phyloP scores from a whole-genome alignment of 768 basidiomycete genomes.

The Clitopilus passeckerianus region DNA sequence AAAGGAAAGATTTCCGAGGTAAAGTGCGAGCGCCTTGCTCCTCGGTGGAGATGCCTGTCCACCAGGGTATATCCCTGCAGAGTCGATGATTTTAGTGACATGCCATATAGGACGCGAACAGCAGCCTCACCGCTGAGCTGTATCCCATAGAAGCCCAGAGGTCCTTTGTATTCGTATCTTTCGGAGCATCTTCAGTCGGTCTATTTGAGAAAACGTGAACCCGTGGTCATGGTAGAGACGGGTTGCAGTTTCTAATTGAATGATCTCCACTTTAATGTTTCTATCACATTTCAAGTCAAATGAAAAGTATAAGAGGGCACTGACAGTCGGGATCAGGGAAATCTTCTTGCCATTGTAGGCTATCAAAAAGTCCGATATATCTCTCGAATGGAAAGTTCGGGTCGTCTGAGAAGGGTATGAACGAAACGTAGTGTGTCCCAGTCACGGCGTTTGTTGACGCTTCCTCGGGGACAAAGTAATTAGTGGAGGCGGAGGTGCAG shows the following conservation, averaged over 20 bases:
- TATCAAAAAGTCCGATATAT: slow-evolving; percentile 22
- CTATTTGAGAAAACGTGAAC: slow-evolving; percentile 29
- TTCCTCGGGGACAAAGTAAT: slow-evolving; percentile 9
- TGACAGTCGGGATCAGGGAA: slow-evolving; percentile 46
- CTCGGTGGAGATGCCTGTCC: slow-evolving; percentile 22
- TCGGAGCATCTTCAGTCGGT: slow-evolving; percentile 23
- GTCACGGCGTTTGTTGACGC: not conserved
- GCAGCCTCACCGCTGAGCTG: slow-evolving; percentile 32
- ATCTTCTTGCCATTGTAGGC: slow-evolving; percentile 29
- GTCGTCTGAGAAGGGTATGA: slow-evolving; percentile 48
- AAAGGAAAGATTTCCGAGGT: slow-evolving; percentile 12
- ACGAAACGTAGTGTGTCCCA: slow-evolving; percentile 11
- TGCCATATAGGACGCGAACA: not conserved
- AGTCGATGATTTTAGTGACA: not conserved
- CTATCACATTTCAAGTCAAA: not conserved
- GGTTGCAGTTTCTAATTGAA: slow-evolving; percentile 39
- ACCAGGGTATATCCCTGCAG: slow-evolving; percentile 31
- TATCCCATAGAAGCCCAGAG: slow-evolving; percentile 38
- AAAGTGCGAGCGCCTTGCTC: slow-evolving; percentile 3
- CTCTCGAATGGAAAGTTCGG: slow-evolving; percentile 21
- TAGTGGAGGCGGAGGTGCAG: slow-evolving; percentile 39
- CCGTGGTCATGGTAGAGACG: slow-evolving; percentile 26
- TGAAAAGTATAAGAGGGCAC: slow-evolving; percentile 8
- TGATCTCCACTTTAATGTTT: slow-evolving; percentile 35
- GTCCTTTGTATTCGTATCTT: slow-evolving; percentile 14